Percentiles rank a stretch among this genome's conserved stretches.
Conservation (phyloP, 2,329 filamentous ascomycete genomes). For the Monilinia polystroma region DNA sequence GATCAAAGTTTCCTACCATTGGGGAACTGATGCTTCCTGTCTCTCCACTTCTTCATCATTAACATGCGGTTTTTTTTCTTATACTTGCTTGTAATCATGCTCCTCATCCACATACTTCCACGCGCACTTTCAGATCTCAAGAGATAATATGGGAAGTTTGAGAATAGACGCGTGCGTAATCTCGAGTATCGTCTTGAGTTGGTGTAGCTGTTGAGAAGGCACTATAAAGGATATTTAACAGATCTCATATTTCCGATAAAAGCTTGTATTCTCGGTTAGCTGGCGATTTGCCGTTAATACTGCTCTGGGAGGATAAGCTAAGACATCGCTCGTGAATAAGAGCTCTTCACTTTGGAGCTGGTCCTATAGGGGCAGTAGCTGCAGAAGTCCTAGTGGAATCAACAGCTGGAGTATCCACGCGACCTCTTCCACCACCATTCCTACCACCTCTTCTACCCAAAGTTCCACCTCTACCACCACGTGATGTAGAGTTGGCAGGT, state of each 20-base stretch:
- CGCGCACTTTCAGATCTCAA: background rate
- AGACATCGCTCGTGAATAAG: background rate
- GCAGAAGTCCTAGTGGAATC: conserved; percentile 25
- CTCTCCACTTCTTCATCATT: background rate
- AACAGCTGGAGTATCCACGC: conserved; percentile 26
- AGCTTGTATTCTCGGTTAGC: background rate
- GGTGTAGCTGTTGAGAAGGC: background rate
- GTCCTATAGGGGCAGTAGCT: conserved; percentile 33
- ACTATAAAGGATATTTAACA: background rate
- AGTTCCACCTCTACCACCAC: conserved; percentile 32
- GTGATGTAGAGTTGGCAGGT: conserved; percentile 27
- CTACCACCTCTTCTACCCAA: conserved; percentile 34
- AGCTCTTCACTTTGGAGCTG: conserved; percentile 31
- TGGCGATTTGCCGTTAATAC: background rate
- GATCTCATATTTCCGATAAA: background rate
- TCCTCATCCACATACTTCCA: background rate
- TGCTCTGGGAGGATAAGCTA: background rate
- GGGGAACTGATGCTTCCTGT: background rate
- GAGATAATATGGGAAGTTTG: background rate
- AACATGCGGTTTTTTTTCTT: background rate
- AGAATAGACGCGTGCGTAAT: background rate
- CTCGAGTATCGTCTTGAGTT: background rate
- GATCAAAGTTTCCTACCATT: background rate
- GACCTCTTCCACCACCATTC: conserved; percentile 30
- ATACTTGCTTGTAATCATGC: background rate